Conservation (phyloP, 106 monocot species). For the Dendrobium nobile region DNA sequence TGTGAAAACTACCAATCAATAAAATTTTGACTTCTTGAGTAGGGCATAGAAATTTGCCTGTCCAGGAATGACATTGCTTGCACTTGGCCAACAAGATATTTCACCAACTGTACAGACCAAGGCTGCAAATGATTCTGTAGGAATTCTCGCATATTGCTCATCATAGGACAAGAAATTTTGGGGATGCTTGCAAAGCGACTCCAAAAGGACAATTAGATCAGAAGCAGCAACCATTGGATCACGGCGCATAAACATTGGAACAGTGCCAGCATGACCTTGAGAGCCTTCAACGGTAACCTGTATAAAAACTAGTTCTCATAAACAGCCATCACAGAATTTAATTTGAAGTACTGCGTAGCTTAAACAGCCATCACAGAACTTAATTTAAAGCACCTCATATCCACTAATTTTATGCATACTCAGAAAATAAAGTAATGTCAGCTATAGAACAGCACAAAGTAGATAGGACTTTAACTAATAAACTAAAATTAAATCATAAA, state of each 20-base stretch:
- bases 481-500: background rate
- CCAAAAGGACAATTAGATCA: slow-evolving; percentile 74
- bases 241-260: slow-evolving; percentile 88
- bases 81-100: slow-evolving; percentile 84
- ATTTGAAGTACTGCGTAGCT: no score
- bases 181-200: slow-evolving; percentile 74
- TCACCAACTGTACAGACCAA: slow-evolving; percentile 96
- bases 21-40: background rate
- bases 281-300: slow-evolving; percentile 77
- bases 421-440: background rate
- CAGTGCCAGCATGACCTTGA: slow-evolving; percentile 96
- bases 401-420: background rate
- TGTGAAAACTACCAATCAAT: background rate
- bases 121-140: slow-evolving; percentile 64
- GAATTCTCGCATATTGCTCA: slow-evolving; percentile 35
- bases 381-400: background rate
- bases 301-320: slow-evolving; percentile 2
- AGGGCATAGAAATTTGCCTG: slow-evolving; percentile 34
- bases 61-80: slow-evolving; percentile 98
- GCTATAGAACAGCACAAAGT: background rate
- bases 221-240: slow-evolving; percentile 92
- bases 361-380: no score
- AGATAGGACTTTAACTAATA: background rate
- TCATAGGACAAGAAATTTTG: slow-evolving; percentile 45
- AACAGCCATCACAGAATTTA: no score